Evolutionary conservation across 1,139 yeast species (phyloP), one percentile per base, ranked within the genome.

Genomic region (Pichia sp.): DNA sequence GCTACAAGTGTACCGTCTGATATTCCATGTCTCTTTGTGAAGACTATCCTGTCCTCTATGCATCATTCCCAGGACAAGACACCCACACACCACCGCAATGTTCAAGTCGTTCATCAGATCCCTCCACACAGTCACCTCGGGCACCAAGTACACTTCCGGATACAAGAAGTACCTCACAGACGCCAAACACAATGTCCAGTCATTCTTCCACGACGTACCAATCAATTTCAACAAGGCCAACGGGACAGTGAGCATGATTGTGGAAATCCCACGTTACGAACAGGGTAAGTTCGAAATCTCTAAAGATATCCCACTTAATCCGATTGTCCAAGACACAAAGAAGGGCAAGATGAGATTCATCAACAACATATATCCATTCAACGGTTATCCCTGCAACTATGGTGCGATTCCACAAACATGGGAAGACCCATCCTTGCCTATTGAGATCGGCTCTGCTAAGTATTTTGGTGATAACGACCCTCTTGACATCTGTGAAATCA

Each of bases 341-440:
- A 89, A 90, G 69, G 96, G 96, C 40, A 81, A 88, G 68, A 78
- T 89, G 58, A 75, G 94, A 68, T 85, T 83, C 61, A 94, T 91
- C 46, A 83, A 94, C 68, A 93, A 93, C 77, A 76, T 94, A 55
- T 91, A 88, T 78, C 99, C 99, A 31, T 94, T 85, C 75, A 91
- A 88, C 66, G 99, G 99, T 24, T 91, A 91, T 71, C 89, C 93
- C 54, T 96, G 88, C 71, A 91, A 91, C 71, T 91, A 91, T 67
- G 98, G 99, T 54, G 97, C 98, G n/a, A 78, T 93, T 68, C 97
- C 99, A 41, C 98, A 91, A 72, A 93, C 99, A 24, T 93, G 98
- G 98, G 99, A 93, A 65, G 82, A 79, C 58, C 81, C 82, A 48
- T 72, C 61, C 3, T 21, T 40, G 9, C 71, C 61, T 2, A 27